Evolutionary conservation across 208 protist genomes (phyloP).

Genomic region (Novymonas esmeraldas): DNA sequence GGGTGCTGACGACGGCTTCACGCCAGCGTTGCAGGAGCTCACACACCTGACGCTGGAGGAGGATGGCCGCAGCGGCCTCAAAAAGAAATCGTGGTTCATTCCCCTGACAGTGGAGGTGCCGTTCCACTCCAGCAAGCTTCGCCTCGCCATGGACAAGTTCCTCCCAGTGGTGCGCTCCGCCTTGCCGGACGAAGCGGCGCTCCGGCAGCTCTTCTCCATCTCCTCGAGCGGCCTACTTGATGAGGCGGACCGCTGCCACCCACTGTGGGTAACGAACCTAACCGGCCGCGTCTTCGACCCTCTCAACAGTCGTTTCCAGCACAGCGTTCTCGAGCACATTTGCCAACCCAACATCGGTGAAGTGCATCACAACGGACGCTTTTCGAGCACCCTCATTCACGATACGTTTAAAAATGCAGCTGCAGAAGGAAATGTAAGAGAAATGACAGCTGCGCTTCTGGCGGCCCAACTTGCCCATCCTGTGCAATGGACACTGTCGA

Average conservation of each 20-base stretch:
- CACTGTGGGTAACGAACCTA: conserved; percentile 85
- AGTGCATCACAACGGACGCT: conserved; percentile 70
- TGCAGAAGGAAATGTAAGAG: conserved; percentile 46
- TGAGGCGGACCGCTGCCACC: conserved; percentile 5
- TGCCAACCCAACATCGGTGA: conserved; percentile 81
- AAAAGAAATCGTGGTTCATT: conserved; percentile 91
- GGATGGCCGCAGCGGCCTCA: conserved; percentile 85
- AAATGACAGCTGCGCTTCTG: conserved; percentile 75
- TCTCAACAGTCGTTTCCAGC: conserved; percentile 57
- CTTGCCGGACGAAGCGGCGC: conserved; percentile 60
- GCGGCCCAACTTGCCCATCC: conserved; percentile 79
- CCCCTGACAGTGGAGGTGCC: conserved; percentile 80
- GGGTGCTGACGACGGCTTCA: conserved; percentile 85
- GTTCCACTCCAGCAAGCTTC: conserved; percentile 82
- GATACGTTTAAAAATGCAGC: conserved; percentile 52
- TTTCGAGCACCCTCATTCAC: conserved; percentile 45
- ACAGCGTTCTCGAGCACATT: conserved; percentile 45
- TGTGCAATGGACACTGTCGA: conserved; percentile 83
- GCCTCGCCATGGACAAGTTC: conserved; percentile 69
- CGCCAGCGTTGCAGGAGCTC: conserved; percentile 71
- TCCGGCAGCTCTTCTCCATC: conserved; percentile 63
- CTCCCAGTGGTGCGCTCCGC: conserved; percentile 67
- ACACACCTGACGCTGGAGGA: conserved; percentile 82
- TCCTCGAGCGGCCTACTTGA: background rate
- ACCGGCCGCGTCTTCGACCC: conserved; percentile 75